These are phyloP conservation scores for Lineolata rhizophorae DNA, from an alignment of 495 filamentous ascomycete species.

Conservation along the genomic window DNA sequence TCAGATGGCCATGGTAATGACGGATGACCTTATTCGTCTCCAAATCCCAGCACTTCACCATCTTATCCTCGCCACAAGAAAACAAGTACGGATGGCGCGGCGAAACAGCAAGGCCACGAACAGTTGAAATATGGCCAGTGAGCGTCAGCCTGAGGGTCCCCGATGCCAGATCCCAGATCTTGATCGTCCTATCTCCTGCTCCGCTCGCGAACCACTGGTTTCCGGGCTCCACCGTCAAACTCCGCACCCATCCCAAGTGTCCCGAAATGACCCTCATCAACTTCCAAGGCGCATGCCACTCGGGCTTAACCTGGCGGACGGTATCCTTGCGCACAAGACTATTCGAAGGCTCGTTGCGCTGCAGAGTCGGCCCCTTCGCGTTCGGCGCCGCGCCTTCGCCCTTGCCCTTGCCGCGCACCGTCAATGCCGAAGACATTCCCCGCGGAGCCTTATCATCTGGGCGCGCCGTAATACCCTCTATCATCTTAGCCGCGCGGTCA, in stretches of 20 bases:
- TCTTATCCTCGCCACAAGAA: conserved; percentile 96
- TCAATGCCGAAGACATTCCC: conserved; percentile 36
- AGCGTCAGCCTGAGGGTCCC: conserved; percentile 66
- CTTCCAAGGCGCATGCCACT: conserved; percentile 98
- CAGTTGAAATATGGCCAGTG: conserved; percentile 93
- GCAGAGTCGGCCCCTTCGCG: conserved; percentile 24
- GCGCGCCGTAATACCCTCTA: conserved; percentile 38
- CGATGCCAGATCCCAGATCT: conserved; percentile 92
- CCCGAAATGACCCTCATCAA: conserved; percentile 94
- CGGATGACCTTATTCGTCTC: conserved; percentile 98
- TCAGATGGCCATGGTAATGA: conserved; percentile 94
- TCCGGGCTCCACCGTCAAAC: conserved; percentile 76
- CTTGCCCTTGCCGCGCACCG: conserved; percentile 20
- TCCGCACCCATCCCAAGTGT: conserved; percentile 88
- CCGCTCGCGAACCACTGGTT: conserved; percentile 98
- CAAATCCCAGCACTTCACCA: conserved; percentile 99
- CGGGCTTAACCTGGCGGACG: conserved; percentile 53
- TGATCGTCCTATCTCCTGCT: conserved; percentile 90
- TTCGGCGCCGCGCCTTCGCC: conserved; percentile 19
- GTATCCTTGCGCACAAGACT: conserved; percentile 46
- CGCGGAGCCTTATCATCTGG: conserved; percentile 14
- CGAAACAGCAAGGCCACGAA: conserved; percentile 81
- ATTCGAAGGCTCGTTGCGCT: conserved; percentile 27
- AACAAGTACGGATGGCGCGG: conserved; percentile 93
- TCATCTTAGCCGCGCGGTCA: conserved; percentile 40